Evolutionary conservation across 2,329 filamentous ascomycete genomes (phyloP).

Genomic region (Plectosphaerella plurivora): DNA sequence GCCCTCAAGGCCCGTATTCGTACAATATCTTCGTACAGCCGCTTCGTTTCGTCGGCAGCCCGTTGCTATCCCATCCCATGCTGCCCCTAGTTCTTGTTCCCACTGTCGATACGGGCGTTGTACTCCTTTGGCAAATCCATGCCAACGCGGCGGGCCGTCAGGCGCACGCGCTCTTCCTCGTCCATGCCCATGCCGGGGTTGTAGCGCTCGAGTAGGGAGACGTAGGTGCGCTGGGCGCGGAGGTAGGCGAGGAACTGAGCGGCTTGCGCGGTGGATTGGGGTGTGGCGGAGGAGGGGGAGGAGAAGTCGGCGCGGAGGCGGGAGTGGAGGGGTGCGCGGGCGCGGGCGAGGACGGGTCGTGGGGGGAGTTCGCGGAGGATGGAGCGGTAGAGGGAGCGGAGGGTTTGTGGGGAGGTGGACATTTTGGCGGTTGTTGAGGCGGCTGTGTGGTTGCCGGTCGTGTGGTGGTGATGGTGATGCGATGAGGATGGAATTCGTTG

Average conservation of each 20-base stretch:
- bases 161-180: slow-evolving; percentile 74
- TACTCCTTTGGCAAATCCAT: slow-evolving; percentile 77
- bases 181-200: slow-evolving; percentile 90
- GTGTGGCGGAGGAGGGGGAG: slow-evolving; percentile 21
- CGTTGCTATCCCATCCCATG: too few species aligned
- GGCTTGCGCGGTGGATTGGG: slow-evolving; percentile 40
- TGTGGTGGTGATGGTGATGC: too few species aligned
- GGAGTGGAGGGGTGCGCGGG: slow-evolving; percentile 64
- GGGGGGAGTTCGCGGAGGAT: slow-evolving; percentile 86
- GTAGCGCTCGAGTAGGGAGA: slow-evolving; percentile 79
- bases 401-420: slow-evolving; percentile 26
- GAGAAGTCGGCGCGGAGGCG: slow-evolving; percentile 64
- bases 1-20: too few species aligned
- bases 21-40: too few species aligned
- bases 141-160: slow-evolving; percentile 83
- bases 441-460: too few species aligned
- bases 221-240: slow-evolving; percentile 79
- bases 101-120: background rate
- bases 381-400: slow-evolving; percentile 80
- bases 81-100: background rate
- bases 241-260: slow-evolving; percentile 79
- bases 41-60: too few species aligned
- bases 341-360: slow-evolving; percentile 49
- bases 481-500: too few species aligned
- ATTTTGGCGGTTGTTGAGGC: background rate